Percentiles rank a stretch among this genome's conserved stretches.
These are phyloP conservation scores for Chlorella vulgaris DNA, from an alignment of 139 green algal genomes.

Conservation along the genomic window DNA sequence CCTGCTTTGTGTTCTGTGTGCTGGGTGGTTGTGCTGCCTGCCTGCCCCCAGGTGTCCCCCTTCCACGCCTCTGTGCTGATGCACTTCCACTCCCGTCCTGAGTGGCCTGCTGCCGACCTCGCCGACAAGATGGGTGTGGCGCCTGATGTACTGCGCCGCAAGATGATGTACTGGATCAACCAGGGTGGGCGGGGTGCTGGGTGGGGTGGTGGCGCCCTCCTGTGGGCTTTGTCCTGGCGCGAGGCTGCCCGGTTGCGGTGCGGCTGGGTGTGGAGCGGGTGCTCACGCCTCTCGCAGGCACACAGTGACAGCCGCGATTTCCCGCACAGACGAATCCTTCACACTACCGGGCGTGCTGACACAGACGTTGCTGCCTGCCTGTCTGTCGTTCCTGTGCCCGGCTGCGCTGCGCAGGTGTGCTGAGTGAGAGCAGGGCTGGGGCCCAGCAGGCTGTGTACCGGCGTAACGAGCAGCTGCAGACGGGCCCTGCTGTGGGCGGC, in stretches of 20 bases:
- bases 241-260: too few relatives aligned
- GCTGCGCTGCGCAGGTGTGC: conserved; percentile 23
- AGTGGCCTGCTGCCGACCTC: conserved; percentile 57
- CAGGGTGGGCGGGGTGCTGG: conserved; percentile 53
- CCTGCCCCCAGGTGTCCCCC: conserved; percentile 59
- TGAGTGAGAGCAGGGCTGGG: conserved; percentile 17
- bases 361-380: neutral
- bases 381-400: too few relatives aligned
- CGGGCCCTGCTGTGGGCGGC: neutral
- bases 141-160: conserved; percentile 57
- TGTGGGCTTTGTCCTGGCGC: too few relatives aligned
- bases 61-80: conserved; percentile 82
- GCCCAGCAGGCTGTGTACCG: conserved; percentile 44
- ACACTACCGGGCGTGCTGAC: neutral
- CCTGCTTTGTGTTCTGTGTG: too few relatives aligned
- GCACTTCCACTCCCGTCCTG: conserved; percentile 60
- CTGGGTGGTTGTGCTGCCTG: neutral
- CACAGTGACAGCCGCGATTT: too few relatives aligned
- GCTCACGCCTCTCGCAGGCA: too few relatives aligned
- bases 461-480: conserved; percentile 41
- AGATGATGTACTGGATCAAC: conserved; percentile 89
- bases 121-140: conserved; percentile 59
- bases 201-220: neutral
- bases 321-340: too few relatives aligned
- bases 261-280: too few relatives aligned